Percentiles rank a stretch among this genome's conserved stretches.
Conservation (phyloP, 2,329 filamentous ascomycete species). For the Fusarium denticulatum region DNA sequence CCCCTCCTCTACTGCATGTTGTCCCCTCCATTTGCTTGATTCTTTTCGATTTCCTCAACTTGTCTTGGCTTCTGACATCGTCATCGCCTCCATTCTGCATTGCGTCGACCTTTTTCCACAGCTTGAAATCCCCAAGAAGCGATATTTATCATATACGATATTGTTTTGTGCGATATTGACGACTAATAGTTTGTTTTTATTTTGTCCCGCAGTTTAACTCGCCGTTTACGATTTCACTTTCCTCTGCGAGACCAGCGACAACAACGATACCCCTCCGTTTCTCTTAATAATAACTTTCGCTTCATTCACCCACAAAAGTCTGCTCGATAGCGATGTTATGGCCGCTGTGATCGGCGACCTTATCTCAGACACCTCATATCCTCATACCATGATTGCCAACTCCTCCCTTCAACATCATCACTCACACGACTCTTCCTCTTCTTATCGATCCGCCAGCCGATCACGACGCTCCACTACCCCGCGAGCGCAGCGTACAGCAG, state of each 20-base stretch:
- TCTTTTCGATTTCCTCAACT: constrained; percentile 39
- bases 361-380: constrained; percentile 76
- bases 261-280: constrained; percentile 36
- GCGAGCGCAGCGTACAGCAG: constrained; percentile 41
- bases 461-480: constrained; percentile 46
- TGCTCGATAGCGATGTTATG: constrained; percentile 60
- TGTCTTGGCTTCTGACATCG: constrained; percentile 37
- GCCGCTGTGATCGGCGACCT: constrained; percentile 75
- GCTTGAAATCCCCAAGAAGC: constrained; percentile 12
- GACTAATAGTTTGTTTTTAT: constrained; percentile 39
- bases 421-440: constrained; percentile 52
- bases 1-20: constrained; percentile 33
- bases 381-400: constrained; percentile 74
- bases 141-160: constrained; percentile 18
- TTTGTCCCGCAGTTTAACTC: constrained; percentile 29
- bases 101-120: constrained; percentile 6
- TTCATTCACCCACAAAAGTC: constrained; percentile 9
- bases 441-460: constrained; percentile 45
- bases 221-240: constrained; percentile 35
- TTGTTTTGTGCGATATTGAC: constrained; percentile 28
- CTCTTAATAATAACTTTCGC: constrained; percentile 20
- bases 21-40: constrained; percentile 41
- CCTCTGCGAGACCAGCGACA: constrained; percentile 30
- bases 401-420: constrained; percentile 58
- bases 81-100: constrained; percentile 36